Percentiles rank a stretch among this genome's conserved stretches.
Conservation (phyloP, 805 yeast species). For the Teunomyces gatunensis region DNA sequence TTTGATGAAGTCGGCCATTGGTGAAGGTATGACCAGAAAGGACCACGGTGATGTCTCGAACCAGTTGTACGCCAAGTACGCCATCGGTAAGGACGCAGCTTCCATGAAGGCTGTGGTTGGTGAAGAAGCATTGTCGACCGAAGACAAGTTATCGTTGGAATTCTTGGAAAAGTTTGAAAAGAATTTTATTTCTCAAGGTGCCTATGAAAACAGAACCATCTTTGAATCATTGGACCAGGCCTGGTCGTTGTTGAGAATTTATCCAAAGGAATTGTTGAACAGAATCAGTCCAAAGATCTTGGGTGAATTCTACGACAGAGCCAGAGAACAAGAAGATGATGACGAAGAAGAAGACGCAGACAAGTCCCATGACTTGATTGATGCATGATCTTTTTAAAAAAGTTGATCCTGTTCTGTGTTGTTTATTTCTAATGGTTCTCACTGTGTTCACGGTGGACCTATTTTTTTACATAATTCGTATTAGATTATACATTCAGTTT, state of each 20-base stretch:
- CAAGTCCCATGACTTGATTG: constrained; percentile 42
- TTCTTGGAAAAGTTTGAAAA: constrained; percentile 97
- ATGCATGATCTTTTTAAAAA: constrained; percentile 25
- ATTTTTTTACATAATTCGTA: constrained; percentile 1
- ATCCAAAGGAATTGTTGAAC: constrained; percentile 98
- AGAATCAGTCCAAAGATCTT: constrained; percentile 97
- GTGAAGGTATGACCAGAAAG: constrained; percentile 99
- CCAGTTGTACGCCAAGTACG: constrained; percentile 98
- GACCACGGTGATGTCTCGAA: constrained; percentile 99
- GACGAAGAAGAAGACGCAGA: constrained; percentile 38
- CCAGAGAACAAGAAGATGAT: constrained; percentile 63
- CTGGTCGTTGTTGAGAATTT: constrained; percentile 96
- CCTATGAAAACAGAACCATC: constrained; percentile 92
- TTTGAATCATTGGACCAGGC: constrained; percentile 97
- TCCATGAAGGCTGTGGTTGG: constrained; percentile 99
- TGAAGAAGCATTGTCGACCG: constrained; percentile 97
- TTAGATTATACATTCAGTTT: background rate
- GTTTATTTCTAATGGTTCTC: constrained; percentile 2
- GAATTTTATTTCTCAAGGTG: constrained; percentile 93
- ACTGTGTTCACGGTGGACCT: background rate
- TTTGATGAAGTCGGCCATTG: constrained; percentile 98
- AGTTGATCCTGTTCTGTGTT: background rate
- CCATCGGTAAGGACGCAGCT: constrained; percentile 99
- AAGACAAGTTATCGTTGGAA: constrained; percentile 95
- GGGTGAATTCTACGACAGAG: constrained; percentile 92